Conservation (phyloP, 2,329 filamentous ascomycete genomes). For the Purpureocillium lavendulum region DNA sequence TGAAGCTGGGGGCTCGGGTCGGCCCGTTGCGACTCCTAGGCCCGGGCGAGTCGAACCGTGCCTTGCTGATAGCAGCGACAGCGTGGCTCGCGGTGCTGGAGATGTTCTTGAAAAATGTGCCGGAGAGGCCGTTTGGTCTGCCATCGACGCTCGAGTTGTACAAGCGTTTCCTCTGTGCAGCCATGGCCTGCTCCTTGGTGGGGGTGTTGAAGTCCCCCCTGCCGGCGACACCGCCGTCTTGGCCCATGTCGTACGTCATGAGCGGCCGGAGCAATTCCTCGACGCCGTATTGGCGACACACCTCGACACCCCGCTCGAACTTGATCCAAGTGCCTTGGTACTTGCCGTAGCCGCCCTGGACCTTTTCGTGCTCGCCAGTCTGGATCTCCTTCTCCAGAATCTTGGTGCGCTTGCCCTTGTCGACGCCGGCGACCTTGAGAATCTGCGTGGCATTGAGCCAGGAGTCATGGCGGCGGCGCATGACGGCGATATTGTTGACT, state of each 20-base stretch:
- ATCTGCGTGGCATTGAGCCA: conserved; percentile 99
- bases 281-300: conserved; percentile 74
- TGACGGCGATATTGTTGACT: conserved; percentile 84
- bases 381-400: conserved; percentile 97
- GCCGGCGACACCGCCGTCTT: conserved; percentile 63
- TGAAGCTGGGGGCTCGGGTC: conserved; percentile 60
- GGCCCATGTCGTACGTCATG: conserved; percentile 71
- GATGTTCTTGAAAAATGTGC: conserved; percentile 96
- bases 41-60: conserved; percentile 80
- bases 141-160: conserved; percentile 65
- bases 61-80: conserved; percentile 93
- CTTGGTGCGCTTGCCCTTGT: conserved; percentile 96
- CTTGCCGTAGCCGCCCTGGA: conserved; percentile 96
- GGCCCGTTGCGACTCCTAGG: conserved; percentile 58
- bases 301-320: conserved; percentile 84
- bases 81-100: conserved; percentile 88
- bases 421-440: conserved; percentile 91
- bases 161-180: conserved; percentile 83
- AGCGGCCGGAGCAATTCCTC: conserved; percentile 69
- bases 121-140: conserved; percentile 58
- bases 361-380: conserved; percentile 94
- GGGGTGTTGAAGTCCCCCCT: conserved; percentile 81
- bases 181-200: conserved; percentile 98
- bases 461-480: conserved; percentile 89
- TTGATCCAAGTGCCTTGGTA: conserved; percentile 99